These are phyloP conservation scores for Aschersonia sp. DNA, from an alignment of 2,329 filamentous ascomycete species.

Conservation along the genomic window DNA sequence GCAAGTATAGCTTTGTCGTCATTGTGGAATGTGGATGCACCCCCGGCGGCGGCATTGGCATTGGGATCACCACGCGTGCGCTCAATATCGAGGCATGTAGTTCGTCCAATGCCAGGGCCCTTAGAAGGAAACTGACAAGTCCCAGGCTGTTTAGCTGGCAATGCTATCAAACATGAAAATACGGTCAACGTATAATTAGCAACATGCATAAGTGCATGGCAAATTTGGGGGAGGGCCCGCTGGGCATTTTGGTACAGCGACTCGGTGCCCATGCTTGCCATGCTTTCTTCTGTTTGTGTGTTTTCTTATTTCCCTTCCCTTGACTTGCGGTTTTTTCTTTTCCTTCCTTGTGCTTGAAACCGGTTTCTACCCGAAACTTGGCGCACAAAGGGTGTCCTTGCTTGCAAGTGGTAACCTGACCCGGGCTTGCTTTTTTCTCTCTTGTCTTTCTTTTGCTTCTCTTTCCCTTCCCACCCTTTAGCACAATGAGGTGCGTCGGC, in stretches of 20 bases:
- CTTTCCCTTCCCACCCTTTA: neutral
- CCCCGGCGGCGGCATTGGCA: too few species aligned
- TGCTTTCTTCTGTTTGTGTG: neutral
- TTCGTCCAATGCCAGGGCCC: neutral
- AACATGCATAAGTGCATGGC: neutral
- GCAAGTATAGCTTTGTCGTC: neutral
- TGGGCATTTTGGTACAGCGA: neutral
- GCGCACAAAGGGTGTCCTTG: neutral
- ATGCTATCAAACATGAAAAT: neutral
- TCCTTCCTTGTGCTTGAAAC: too few species aligned
- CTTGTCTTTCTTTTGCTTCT: neutral
- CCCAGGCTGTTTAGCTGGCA: neutral
- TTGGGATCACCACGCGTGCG: neutral
- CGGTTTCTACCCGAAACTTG: too few species aligned
- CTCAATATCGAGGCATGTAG: neutral
- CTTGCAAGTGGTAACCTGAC: neutral
- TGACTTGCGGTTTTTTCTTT: too few species aligned
- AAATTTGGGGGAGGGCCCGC: neutral
- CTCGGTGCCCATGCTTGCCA: neutral
- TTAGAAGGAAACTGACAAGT: neutral
- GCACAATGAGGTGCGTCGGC: neutral
- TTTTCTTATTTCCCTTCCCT: neutral
- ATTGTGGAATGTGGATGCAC: neutral
- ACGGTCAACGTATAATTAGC: neutral
- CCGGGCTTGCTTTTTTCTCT: neutral